Conservation (phyloP, 1,284 basidiomycete species). For the Cronartium ribicola region DNA sequence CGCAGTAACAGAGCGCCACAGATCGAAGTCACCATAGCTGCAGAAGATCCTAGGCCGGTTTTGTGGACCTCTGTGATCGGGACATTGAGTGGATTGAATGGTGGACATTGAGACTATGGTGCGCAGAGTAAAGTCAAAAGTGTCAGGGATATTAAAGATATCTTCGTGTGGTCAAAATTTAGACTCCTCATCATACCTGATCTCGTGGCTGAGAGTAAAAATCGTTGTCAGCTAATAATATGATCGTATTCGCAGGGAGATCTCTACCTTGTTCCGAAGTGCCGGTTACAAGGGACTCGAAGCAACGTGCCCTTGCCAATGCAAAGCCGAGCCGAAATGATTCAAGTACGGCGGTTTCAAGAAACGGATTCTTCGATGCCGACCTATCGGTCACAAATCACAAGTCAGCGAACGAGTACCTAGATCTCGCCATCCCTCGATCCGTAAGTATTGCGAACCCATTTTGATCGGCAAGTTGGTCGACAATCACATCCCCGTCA, state of each 20-base stretch:
- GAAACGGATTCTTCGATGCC: constrained; percentile 15
- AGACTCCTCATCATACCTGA: constrained; percentile 8
- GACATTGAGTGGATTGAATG: constrained; percentile 70
- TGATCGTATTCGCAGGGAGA: constrained; percentile 4
- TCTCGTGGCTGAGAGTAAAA: constrained; percentile 40
- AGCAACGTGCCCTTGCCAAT: neutral
- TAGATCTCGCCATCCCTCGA: neutral
- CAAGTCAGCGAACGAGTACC: neutral
- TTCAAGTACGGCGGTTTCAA: constrained; percentile 26
- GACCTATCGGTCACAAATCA: constrained; percentile 1
- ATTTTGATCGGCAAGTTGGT: neutral
- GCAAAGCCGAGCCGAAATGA: constrained; percentile 23
- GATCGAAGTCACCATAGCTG: constrained; percentile 91
- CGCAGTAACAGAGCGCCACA: constrained; percentile 68
- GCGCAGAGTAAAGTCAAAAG: constrained; percentile 55
- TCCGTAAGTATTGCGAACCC: neutral
- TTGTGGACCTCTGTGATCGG: constrained; percentile 80
- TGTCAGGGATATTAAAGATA: constrained; percentile 56
- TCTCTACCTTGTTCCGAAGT: neutral
- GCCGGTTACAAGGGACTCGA: neutral
- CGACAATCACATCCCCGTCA: neutral
- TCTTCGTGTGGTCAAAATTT: constrained; percentile 6
- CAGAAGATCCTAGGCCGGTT: constrained; percentile 94
- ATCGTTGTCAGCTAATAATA: constrained; percentile 31
- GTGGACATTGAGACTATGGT: constrained; percentile 64